Percentiles rank a stretch among this genome's conserved stretches.
These are phyloP conservation scores for Actinomortierella ambigua DNA, from an alignment of 371 early-diverging fungal genomes.

Conservation along the genomic window DNA sequence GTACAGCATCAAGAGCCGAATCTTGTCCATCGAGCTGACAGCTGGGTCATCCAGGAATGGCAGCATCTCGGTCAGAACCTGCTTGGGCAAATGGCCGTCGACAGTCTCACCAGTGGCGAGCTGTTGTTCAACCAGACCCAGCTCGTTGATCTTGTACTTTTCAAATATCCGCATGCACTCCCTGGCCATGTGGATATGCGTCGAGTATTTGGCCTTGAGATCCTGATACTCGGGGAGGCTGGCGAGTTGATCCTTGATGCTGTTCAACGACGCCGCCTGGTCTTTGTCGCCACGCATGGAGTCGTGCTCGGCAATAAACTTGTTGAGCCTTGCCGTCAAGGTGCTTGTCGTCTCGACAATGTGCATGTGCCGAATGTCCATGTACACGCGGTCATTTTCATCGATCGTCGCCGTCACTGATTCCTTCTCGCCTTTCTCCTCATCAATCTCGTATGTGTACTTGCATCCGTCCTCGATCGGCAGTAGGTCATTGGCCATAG, in stretches of 20 bases:
- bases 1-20: conserved; percentile 87
- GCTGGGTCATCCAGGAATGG: conserved; percentile 48
- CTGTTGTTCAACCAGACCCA: conserved; percentile 87
- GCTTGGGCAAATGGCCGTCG: conserved; percentile 76
- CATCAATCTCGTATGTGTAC: conserved; percentile 59
- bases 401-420: conserved; percentile 49
- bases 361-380: conserved; percentile 88
- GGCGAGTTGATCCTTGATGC: conserved; percentile 89
- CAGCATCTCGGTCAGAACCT: conserved; percentile 81
- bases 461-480: conserved; percentile 73
- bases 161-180: conserved; percentile 87
- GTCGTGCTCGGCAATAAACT: conserved; percentile 69
- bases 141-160: conserved; percentile 66
- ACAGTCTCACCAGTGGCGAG: conserved; percentile 89
- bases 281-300: conserved; percentile 55
- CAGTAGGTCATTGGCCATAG: conserved; percentile 90
- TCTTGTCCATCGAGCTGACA: conserved; percentile 69
- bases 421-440: conserved; percentile 19
- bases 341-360: conserved; percentile 90
- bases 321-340: conserved; percentile 80
- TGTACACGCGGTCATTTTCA: conserved; percentile 79
- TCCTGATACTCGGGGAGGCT: conserved; percentile 94
- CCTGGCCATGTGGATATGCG: conserved; percentile 91
- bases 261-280: conserved; percentile 72
- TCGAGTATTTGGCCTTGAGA: conserved; percentile 85